phyloP scores from a whole-genome alignment of 768 basidiomycete species.

The Trametes cingulata region DNA sequence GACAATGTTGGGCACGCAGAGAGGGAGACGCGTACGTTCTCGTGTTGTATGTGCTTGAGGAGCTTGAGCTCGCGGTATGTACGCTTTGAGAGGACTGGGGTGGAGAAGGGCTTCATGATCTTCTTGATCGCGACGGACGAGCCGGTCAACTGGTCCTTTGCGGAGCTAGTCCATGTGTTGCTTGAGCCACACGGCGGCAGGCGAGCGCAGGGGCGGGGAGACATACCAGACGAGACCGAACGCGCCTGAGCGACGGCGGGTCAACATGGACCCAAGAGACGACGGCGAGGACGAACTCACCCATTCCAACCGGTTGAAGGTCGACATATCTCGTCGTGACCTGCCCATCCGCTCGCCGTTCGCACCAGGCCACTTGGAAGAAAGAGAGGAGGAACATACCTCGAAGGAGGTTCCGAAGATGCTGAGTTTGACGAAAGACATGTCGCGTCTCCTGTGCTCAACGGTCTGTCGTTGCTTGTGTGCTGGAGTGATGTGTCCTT shows the following conservation, averaged over 20 bases:
- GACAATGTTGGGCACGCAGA: conserved; percentile 3
- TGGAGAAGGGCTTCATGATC: conserved; percentile 99
- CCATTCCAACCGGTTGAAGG: conserved; percentile 99
- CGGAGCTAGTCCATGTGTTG: conserved; percentile 59
- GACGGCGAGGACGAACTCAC: conserved; percentile 45
- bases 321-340: conserved; percentile 99
- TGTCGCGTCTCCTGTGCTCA: conserved; percentile 28
- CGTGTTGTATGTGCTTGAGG: conserved; percentile 97
- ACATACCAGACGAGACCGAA: conserved; percentile 97
- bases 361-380: not conserved
- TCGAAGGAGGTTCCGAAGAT: conserved; percentile 99
- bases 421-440: conserved; percentile 97
- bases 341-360: conserved; percentile 41
- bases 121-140: conserved; percentile 99
- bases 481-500: not conserved
- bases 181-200: conserved; percentile 2
- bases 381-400: conserved; percentile 43
- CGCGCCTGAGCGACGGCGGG: conserved; percentile 56
- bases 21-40: conserved; percentile 67
- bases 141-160: conserved; percentile 92
- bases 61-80: conserved; percentile 98
- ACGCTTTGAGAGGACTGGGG: conserved; percentile 95
- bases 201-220: not conserved
- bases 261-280: not conserved
- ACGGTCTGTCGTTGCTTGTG: not conserved